phyloP scores from a whole-genome alignment of 345 rosid species.

The Corchorus olitorius region DNA sequence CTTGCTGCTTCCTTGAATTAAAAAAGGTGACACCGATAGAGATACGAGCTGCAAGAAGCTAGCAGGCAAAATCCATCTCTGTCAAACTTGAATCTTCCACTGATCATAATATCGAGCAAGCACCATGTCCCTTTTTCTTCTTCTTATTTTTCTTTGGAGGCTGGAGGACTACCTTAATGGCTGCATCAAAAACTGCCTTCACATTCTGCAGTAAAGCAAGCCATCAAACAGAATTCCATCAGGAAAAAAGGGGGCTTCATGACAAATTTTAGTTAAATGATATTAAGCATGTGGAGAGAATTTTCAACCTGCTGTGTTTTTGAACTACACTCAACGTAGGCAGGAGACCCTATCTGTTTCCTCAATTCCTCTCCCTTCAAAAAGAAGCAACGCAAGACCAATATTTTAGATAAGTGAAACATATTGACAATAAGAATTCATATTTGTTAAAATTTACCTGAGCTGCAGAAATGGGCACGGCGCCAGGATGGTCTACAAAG shows the following conservation, averaged over 20 bases:
- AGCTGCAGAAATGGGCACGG: slow-evolving; percentile 61
- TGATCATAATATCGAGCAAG: slow-evolving; percentile 22
- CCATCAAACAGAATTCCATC: background rate
- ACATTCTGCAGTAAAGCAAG: slow-evolving; percentile 21
- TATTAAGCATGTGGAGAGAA: background rate
- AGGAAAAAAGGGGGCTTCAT: background rate
- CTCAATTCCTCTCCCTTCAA: slow-evolving; percentile 90
- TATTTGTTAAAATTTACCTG: slow-evolving; percentile 38
- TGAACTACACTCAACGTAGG: slow-evolving; percentile 90
- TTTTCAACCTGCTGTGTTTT: slow-evolving; percentile 81
- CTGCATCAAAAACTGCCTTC: slow-evolving; percentile 27
- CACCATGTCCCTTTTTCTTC: slow-evolving; percentile 19
- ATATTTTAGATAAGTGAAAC: background rate
- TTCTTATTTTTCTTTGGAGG: slow-evolving; percentile 25
- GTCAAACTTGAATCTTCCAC: background rate
- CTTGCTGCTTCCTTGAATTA: slow-evolving; percentile 16
- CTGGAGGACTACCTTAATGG: slow-evolving; percentile 27
- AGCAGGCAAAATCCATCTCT: slow-evolving; percentile 12
- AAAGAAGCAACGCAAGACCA: slow-evolving; percentile 12
- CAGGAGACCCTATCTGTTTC: slow-evolving; percentile 84
- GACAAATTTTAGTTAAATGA: background rate
- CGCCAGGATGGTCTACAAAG: slow-evolving; percentile 73
- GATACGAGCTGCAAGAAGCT: slow-evolving; percentile 15
- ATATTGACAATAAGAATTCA: background rate
- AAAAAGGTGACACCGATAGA: background rate